Evolutionary conservation across 352 stramenopile species (phyloP), one percentile per base, ranked within the genome.

Genomic region (Hyaloperonospora brassicae): DNA sequence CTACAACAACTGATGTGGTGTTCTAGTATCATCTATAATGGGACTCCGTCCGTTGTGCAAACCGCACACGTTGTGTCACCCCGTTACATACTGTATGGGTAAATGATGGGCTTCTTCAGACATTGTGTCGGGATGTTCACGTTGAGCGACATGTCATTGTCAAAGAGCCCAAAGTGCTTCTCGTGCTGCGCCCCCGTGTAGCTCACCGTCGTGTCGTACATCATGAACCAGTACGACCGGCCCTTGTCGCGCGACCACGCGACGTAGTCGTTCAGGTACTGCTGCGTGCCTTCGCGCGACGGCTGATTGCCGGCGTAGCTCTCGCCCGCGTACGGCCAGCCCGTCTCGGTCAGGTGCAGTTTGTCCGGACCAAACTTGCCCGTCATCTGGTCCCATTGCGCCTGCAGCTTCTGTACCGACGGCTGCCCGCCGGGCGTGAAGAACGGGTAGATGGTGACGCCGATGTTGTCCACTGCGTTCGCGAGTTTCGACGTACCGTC

Each of bases 141-240:
- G 41, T 47, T 17, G 2, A 6, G 41, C n/a, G 21, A 17, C 41
- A 12, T 48, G 13, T 38, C 24, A 12, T 8, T 48, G 27, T 23
- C 25, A 40, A 64, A 73, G 25, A 86, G 62, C 42, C 76, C 76
- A 50, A 84, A 84, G 59, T 72, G 66, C 53, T 66, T 83, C 56
- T 84, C 76, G 60, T 72, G 78, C 27, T 79, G 55, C 0, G 43
- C 47, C 11, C 68, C 64, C 3, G 57, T 62, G 66, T 84, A 77
- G 50, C 66, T 71, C 44, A 63, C 43, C 11, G 52, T 78, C 43
- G 64, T 72, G 57, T 84, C 70, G 66, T 79, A 84, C 70, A 79
- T 73, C 72, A 83, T 79, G 64, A 78, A 83, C 57, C 61, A 83
- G 67, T 72, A 83, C 36, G 66, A 62, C 40, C 61, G 52, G 14